These are phyloP conservation scores for Kalanchoe fedtschenkoi DNA, from an alignment of 164 flowering plant genomes.

Conservation along the genomic window DNA sequence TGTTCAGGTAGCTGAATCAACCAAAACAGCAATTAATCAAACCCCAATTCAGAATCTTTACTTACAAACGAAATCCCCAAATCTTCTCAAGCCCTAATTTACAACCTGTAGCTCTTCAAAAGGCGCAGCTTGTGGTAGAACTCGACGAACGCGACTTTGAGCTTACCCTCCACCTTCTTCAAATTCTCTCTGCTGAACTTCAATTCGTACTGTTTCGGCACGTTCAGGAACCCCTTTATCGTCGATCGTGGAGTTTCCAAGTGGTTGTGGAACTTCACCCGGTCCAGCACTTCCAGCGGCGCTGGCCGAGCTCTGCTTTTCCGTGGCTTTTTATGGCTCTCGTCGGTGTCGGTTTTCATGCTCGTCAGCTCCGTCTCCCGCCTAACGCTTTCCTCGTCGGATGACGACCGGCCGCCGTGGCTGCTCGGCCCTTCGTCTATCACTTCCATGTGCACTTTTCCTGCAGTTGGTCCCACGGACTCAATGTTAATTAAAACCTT, in stretches of 20 bases:
- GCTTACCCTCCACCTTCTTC: constrained; percentile 17
- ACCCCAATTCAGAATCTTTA: background rate
- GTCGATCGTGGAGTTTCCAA: constrained; percentile 36
- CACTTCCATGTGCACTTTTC: constrained; percentile 15
- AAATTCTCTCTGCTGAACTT: constrained; percentile 22
- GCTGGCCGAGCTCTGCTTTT: constrained; percentile 13
- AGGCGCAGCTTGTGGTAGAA: constrained; percentile 26
- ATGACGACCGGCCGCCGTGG: constrained; percentile 4
- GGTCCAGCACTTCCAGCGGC: constrained; percentile 27
- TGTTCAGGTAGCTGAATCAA: constrained; percentile 28
- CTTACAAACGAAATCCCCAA: background rate
- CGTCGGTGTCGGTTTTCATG: background rate
- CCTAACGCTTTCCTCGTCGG: constrained; percentile 4
- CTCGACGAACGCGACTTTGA: constrained; percentile 18
- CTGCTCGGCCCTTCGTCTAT: constrained; percentile 20
- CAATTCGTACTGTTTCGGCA: constrained; percentile 11
- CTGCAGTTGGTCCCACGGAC: constrained; percentile 11
- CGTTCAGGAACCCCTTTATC: constrained; percentile 20
- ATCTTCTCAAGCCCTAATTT: background rate
- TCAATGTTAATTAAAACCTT: background rate
- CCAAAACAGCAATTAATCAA: background rate
- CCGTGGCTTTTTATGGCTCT: background rate
- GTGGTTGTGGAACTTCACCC: constrained; percentile 23
- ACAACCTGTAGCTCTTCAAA: constrained; percentile 24
- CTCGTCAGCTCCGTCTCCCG: background rate